Base-by-base conservation (phyloP, 2,329 filamentous ascomycete species). In the Neoascochyta sp. region DNA sequence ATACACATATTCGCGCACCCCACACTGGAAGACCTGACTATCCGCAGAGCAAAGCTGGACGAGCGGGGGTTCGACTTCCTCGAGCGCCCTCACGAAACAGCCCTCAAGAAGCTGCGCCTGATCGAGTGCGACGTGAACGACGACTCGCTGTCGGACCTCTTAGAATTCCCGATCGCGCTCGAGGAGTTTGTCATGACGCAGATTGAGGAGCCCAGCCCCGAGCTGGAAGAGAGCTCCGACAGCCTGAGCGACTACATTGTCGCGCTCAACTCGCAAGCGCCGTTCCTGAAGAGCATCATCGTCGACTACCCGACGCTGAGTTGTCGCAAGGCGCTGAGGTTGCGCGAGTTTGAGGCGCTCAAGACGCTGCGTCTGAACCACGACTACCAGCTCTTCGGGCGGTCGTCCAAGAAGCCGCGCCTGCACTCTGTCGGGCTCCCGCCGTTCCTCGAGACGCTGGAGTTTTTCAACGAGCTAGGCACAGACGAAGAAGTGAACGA, bases 1-100 rank as follows among this genome's bases (percentile, higher is more conserved):
- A 58, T 58, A 16, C 54, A 58, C 33, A 54, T 58, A n/a, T 58
- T 58, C 22, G 50, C 52, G 2, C 54, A 58, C 24, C 54, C 54
- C 1, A 46, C 47, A 2, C 37, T 58, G 7, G 52, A 58, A 24
- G 43, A 22, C 5, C 32, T 58, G 11, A 54, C 44, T n/a, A 50
- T 58, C 23, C 43, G 45, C 13, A 39, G 54, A 29, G 54, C 54
- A 7, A 55, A 47, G 26, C 32, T 58, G 12, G 54, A 58, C 26
- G 54, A 58, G 14, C 39, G 51, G 24, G 52, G 52, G 2, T 58
- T 58, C 24, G 46, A 58, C 24, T 50, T 47, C 13, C 45, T 57
- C 4, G 54, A 58, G 29, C 45, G 52, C 9, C 54, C 54, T 9
- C 52, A 57, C 16, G 36, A 48, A 14, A 58, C 54, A 0, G 47